A percentile compares a stretch with the other conserved stretches of the same genome.
These are phyloP conservation scores for Apiospora kogelbergensis DNA, from an alignment of 2,329 filamentous ascomycete species.

Conservation along the genomic window DNA sequence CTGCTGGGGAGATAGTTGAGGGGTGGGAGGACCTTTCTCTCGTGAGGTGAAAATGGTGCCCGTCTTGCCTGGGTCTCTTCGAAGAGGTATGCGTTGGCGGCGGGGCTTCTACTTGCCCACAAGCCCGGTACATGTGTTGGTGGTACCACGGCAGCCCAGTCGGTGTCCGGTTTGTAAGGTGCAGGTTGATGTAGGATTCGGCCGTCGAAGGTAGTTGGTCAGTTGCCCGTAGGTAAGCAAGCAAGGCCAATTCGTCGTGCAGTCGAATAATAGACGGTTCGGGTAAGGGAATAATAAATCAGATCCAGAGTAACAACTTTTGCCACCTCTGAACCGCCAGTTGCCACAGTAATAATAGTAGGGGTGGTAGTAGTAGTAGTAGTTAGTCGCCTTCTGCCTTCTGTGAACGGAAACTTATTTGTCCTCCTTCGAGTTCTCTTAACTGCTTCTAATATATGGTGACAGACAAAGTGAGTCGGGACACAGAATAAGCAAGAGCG, in stretches of 20 bases:
- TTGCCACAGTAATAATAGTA: slow-evolving; percentile 27
- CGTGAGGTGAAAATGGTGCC: slow-evolving; percentile 31
- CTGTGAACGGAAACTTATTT: slow-evolving; percentile 7
- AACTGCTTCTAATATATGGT: slow-evolving; percentile 33
- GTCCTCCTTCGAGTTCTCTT: slow-evolving; percentile 28
- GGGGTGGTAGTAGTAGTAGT: neutral
- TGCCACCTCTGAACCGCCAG: slow-evolving; percentile 26
- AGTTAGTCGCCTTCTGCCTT: neutral
- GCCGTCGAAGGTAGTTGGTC: neutral
- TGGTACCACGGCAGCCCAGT: slow-evolving; percentile 22
- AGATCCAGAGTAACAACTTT: neutral
- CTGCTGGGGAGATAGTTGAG: slow-evolving; percentile 35
- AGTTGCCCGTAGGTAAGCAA: neutral
- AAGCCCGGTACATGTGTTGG: slow-evolving; percentile 38
- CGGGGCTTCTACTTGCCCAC: slow-evolving; percentile 30
- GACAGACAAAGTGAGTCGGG: slow-evolving; percentile 8
- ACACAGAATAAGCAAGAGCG: slow-evolving; percentile 30
- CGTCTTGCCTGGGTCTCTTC: slow-evolving; percentile 29
- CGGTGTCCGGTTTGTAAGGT: slow-evolving; percentile 11
- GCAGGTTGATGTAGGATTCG: slow-evolving; percentile 8
- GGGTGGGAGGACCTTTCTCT: slow-evolving; percentile 28
- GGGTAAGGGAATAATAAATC: neutral
- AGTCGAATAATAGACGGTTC: slow-evolving; percentile 2
- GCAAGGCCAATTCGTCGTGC: neutral
- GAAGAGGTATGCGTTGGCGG: slow-evolving; percentile 24